Evolutionary conservation across 129 eudicot genomes (phyloP).

Genomic region (Tagetes patula): DNA sequence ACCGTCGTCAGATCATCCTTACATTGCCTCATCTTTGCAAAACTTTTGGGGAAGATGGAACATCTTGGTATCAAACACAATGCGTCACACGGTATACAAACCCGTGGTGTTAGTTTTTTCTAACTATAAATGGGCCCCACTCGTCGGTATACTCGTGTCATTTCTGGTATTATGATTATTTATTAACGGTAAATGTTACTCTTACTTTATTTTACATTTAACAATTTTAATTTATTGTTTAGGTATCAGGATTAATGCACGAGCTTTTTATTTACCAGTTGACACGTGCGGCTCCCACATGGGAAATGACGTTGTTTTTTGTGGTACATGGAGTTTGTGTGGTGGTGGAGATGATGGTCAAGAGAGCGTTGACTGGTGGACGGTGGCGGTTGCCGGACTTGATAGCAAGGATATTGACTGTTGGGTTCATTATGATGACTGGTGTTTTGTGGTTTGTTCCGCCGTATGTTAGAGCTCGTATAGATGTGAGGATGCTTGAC

Average conservation of each 20-base stretch:
- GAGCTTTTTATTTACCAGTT: conserved; percentile 58
- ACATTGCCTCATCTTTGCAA: conserved; percentile 40
- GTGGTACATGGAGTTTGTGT: conserved; percentile 59
- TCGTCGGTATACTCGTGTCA: conserved; percentile 20
- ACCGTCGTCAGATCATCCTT: conserved; percentile 38
- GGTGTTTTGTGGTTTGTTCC: conserved; percentile 59
- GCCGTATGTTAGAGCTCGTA: conserved; percentile 21
- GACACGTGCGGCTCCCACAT: conserved; percentile 53
- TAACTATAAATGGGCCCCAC: conserved; percentile 19
- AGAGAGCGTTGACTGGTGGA: conserved; percentile 33
- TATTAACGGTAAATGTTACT: too few relatives aligned
- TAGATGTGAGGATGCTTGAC: conserved; percentile 28
- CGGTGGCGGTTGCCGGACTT: conserved; percentile 39
- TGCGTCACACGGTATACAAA: conserved; percentile 39
- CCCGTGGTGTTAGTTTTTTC: conserved; percentile 12
- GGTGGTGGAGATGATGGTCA: conserved; percentile 46
- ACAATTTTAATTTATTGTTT: too few relatives aligned
- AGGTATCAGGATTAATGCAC: conserved; percentile 44
- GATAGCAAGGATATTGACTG: conserved; percentile 35
- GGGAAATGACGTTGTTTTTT: conserved; percentile 64
- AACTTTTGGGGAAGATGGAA: conserved; percentile 57
- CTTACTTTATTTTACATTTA: too few relatives aligned
- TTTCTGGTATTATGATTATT: conserved; percentile 31
- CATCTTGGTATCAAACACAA: conserved; percentile 36
- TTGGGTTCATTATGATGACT: conserved; percentile 50